Evolutionary conservation across 1,284 basidiomycete genomes (phyloP), one percentile per base, ranked within the genome.

Genomic region (Cutaneotrichosporon spelunceum): DNA sequence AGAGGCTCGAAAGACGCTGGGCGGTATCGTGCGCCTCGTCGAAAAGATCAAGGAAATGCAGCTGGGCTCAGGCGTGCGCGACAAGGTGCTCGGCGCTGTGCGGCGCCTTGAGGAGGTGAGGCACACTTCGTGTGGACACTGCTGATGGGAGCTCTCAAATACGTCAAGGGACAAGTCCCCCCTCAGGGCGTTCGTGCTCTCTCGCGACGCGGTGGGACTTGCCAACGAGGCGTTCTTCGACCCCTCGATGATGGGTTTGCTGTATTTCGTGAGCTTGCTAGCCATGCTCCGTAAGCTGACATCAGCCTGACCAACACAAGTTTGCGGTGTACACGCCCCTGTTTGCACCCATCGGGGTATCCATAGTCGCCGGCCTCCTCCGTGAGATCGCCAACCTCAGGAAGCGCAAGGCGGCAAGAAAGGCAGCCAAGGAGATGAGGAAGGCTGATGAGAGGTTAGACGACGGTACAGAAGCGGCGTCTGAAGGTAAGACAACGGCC

Each of bases 221-320:
- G 86, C 93, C 3, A 94, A 91, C 16, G 83, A 87, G 45, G 96
- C 96, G 0, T 99, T 98, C 82, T 99, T 96, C 81, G 91, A 93
- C 75, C 96, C 94, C 0, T 88, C 87, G 36, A 98, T 99, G 94
- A 81, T 99, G 68, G 93, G 90, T 7, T 79, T 97, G 71, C 83
- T 99, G 26, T 99, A 99, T 78, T 99, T 99, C 79, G 81, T 82
- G 16, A 42, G 57, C 34, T 58, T 6, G 8, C 23, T 39, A 21
- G 13, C 2, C 3, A 6, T 11, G 33, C 2, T 33, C 39, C 30
- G 6, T 29, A 5, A 24, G 29, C 16, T 54, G 27, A 49, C 60
- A 19, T 24, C 68, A 81, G 81, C 93, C 93, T 26, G 88, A 91
- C 27, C 93, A 96, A 73, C 93, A 96, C 81, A 95, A 90, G 74